Conservation (phyloP, 1,139 yeast genomes). For the Lodderomyces beijingensis region DNA sequence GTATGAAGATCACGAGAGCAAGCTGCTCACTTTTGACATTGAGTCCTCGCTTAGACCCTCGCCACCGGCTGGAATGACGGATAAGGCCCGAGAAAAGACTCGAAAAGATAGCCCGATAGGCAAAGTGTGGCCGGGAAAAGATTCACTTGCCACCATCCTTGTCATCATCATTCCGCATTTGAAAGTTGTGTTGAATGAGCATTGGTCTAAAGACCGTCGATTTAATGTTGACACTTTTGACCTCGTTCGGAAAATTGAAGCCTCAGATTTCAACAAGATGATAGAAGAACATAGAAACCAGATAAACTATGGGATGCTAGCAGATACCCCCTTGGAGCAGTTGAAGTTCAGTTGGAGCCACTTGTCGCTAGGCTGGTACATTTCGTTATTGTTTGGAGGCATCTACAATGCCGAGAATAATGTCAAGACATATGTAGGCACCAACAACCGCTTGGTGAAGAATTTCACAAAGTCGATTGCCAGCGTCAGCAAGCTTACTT, state of each 20-base stretch:
- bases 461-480: slow-evolving; percentile 40
- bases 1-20: no score
- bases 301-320: slow-evolving; percentile 32
- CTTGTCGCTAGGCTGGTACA: slow-evolving; percentile 73
- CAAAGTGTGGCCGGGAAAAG: slow-evolving; percentile 59
- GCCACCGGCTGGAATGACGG: slow-evolving; percentile 62
- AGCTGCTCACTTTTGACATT: no score
- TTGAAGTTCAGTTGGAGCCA: slow-evolving; percentile 59
- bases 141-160: slow-evolving; percentile 43
- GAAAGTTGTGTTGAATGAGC: no score
- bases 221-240: slow-evolving; percentile 26
- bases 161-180: slow-evolving; percentile 39
- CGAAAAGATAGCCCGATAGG: slow-evolving; percentile 48
- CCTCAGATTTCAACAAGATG: slow-evolving; percentile 23
- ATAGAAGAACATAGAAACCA: slow-evolving; percentile 18
- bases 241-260: slow-evolving; percentile 36
- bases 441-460: slow-evolving; percentile 19
- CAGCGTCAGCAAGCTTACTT: slow-evolving; percentile 41
- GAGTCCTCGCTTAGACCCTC: slow-evolving; percentile 34
- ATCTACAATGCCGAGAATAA: slow-evolving; percentile 47
- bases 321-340: slow-evolving; percentile 40
- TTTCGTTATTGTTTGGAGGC: slow-evolving; percentile 61
- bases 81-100: slow-evolving; percentile 54
- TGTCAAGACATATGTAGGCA: slow-evolving; percentile 11
- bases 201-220: slow-evolving; percentile 11